Base-by-base conservation (phyloP, 345 rosid species). In the Aquilaria malaccensis region DNA sequence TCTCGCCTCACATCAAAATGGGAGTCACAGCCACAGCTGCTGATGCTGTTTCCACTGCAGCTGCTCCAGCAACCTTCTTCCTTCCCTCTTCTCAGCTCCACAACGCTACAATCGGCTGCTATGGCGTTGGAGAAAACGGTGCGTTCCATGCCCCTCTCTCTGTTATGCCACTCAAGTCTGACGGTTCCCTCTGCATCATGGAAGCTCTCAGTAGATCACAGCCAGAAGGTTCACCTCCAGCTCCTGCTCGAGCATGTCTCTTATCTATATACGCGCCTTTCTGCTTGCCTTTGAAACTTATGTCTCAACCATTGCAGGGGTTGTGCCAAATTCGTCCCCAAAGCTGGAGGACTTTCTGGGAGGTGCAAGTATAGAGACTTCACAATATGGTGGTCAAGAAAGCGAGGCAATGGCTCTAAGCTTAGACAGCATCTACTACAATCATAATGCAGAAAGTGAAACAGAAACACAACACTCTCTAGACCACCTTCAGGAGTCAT, bases 111-210 rank as follows among this genome's bases (percentile, higher is more conserved):
- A 76, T 81, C 50, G 43, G 43, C 43, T 79, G 77, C 50, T 79
- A 73, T 50, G 82, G 76, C 4, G 77, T 74, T 47, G 79, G 71
- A 13, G 74, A 72, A 53, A 75, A 63, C 43, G 84, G 68, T 55
- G 80, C 61, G 55, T 83, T 77, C 61, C 77, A 80, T 67, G 74
- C 85, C 66, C 71, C 91, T 14, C 67, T 85, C 56, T 73, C 89
- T 49, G 85, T 73, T 14, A 87, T 87, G 95, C 95, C 95, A 3
- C 84, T 87, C 55, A 87, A 85, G 70, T 85, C 91, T 37, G 95
- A 87, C 47, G 91, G 95, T 12, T 87, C 91, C 45, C 85, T 87
- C 60, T 85, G 95, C 59, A 81, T 83, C 55, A 75, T 85, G 87
- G 91, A 85, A 68, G 90, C 95, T 59, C 86, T 87, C 11, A 62